Base-by-base conservation (phyloP, 768 basidiomycete species). In the Suillus clintonianus region DNA sequence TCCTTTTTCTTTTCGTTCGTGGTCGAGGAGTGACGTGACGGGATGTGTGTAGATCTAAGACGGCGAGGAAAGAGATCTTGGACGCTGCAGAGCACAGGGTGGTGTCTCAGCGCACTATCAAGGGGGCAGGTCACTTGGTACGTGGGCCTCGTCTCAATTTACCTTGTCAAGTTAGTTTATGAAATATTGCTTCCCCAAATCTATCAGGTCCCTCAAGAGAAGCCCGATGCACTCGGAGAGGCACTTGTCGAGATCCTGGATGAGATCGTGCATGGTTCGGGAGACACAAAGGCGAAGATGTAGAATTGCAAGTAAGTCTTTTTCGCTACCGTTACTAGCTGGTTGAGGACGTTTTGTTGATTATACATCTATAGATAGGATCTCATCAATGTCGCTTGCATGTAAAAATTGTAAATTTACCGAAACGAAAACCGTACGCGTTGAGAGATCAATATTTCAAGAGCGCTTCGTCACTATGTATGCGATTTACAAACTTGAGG, bases 51-150 rank as follows among this genome's bases (percentile, higher is more conserved):
- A 75, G 74, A 63, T 75, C 74, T 2, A 62, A 71, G 32, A 43
- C 34, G 7, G 71, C 75, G 7, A 75, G 66, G 54, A 56, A 61
- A 0, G 75, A 75, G 4, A 75, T 75, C 5, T 51, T 76, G 59
- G 69, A 72, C 24, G 75, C 75, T 3, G 67, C 75, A 1, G 60
- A 62, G 34, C 65, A 69, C n/a, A 68, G 63, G 30, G 42, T 77
- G 8, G 17, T 39, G 24, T 66, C 74, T 15, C 62, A 72, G 36
- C 66, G 65, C 24, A 70, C 65, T 5, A 51, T 75, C 30, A 61
- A 61, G 60, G 76, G 69, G 14, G 70, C 75, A 30, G 76, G 75
- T 39, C 74, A 75, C 61, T 67, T 77, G 14, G 74, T 77, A 48
- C 55, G 70, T 67, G 6, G 5, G n/a, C 43, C 15, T 1, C 0